Percentiles rank a stretch among this genome's conserved stretches.
phyloP scores from a whole-genome alignment of 352 stramenopile genomes.

The Aphanomyces astaci region DNA sequence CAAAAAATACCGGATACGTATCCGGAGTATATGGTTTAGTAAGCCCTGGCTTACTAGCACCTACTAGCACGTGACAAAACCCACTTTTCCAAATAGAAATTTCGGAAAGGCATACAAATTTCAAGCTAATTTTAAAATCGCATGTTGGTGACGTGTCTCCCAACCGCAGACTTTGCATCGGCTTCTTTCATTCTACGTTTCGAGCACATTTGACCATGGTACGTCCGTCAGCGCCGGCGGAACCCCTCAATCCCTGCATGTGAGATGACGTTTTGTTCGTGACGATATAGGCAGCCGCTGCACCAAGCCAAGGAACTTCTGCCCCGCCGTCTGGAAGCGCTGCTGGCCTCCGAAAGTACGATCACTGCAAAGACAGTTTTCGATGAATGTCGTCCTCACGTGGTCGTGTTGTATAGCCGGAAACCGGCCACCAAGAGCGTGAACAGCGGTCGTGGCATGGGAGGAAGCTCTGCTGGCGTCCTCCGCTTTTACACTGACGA shows the following conservation, averaged over 20 bases:
- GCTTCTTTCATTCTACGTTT: constrained; percentile 22
- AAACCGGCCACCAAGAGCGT: constrained; percentile 40
- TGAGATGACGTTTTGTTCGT: background rate
- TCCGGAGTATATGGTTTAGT: background rate
- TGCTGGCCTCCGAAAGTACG: constrained; percentile 22
- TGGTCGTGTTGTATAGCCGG: constrained; percentile 29
- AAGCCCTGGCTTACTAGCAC: background rate
- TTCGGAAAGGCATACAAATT: background rate
- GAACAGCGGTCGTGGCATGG: constrained; percentile 80
- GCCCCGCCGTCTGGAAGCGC: constrained; percentile 11
- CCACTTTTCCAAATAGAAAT: background rate
- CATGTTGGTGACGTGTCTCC: constrained; percentile 23
- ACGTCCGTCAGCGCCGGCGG: background rate
- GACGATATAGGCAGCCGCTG: constrained; percentile 6
- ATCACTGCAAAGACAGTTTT: background rate
- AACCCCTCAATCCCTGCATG: background rate
- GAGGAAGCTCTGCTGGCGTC: constrained; percentile 85
- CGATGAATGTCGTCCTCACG: background rate
- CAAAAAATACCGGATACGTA: background rate
- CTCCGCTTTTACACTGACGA: constrained; percentile 97
- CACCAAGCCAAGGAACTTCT: constrained; percentile 6
- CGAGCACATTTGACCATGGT: constrained; percentile 5
- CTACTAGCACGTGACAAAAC: background rate
- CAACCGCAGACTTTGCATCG: background rate
- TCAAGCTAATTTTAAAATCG: constrained; percentile 9